These are phyloP conservation scores for Polygonum aviculare DNA, from an alignment of 148 eudicot genomes.

Conservation along the genomic window DNA sequence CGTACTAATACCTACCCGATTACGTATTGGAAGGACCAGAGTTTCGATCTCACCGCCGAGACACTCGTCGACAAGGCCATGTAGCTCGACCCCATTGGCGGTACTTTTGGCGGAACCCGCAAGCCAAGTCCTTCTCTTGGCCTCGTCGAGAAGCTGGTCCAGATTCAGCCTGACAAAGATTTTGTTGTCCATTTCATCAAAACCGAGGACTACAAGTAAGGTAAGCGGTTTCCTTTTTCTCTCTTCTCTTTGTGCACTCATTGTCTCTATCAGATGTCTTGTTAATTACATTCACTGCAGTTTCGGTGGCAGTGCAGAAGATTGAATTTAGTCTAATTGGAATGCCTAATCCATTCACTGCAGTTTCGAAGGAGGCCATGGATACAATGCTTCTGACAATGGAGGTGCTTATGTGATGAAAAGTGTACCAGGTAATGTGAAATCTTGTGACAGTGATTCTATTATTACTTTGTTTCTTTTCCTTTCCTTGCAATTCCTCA, in stretches of 20 bases:
- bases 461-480: neutral
- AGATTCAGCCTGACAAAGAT: constrained; percentile 90
- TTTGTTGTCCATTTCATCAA: constrained; percentile 92
- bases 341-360: too few relatives aligned
- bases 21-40: constrained; percentile 94
- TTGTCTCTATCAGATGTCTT: too few relatives aligned
- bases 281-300: too few relatives aligned
- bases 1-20: constrained; percentile 73
- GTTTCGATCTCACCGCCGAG: constrained; percentile 95
- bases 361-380: constrained; percentile 1
- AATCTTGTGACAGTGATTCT: neutral
- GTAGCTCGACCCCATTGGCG: constrained; percentile 95
- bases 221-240: neutral
- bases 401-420: constrained; percentile 1
- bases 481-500: neutral
- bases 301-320: too few relatives aligned
- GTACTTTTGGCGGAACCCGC: constrained; percentile 81
- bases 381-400: neutral
- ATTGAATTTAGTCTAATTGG: too few relatives aligned
- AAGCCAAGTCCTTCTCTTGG: constrained; percentile 88
- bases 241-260: neutral
- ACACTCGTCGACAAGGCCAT: constrained; percentile 97
- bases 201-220: constrained; percentile 78
- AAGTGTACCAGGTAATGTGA: neutral
- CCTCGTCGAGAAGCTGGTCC: constrained; percentile 93